phyloP scores from a whole-genome alignment of 768 basidiomycete species.

The Calocera viscosa region DNA sequence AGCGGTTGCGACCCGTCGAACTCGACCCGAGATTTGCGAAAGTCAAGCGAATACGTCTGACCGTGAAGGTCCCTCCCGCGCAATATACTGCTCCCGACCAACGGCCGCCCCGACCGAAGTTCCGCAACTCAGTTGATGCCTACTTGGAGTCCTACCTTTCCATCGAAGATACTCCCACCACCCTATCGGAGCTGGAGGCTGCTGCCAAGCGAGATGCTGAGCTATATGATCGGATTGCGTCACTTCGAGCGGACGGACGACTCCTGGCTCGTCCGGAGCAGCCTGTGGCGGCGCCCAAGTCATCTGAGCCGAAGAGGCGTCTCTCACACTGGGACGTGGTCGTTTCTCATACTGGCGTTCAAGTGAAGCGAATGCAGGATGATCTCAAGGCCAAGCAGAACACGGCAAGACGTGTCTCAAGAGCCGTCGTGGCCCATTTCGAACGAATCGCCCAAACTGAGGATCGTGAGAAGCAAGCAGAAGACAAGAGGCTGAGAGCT shows the following conservation, averaged over 20 bases:
- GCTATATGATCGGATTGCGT: slow-evolving; percentile 34
- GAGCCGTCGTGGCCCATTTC: slow-evolving; percentile 61
- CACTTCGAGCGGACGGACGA: slow-evolving; percentile 38
- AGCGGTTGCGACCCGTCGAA: slow-evolving; percentile 21
- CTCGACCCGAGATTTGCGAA: neutral
- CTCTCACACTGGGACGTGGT: slow-evolving; percentile 28
- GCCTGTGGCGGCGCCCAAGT: slow-evolving; percentile 10
- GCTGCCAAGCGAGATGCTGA: slow-evolving; percentile 35
- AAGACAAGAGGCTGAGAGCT: slow-evolving; percentile 52
- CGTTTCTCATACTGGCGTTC: slow-evolving; percentile 27
- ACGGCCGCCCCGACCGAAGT: slow-evolving; percentile 40
- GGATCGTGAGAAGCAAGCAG: slow-evolving; percentile 43
- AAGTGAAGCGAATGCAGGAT: slow-evolving; percentile 25
- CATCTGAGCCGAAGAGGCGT: slow-evolving; percentile 18
- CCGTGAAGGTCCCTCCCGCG: slow-evolving; percentile 47
- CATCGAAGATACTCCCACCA: slow-evolving; percentile 38
- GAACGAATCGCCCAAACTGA: slow-evolving; percentile 51
- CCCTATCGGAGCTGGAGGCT: slow-evolving; percentile 32
- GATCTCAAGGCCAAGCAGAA: slow-evolving; percentile 30
- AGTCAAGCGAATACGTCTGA: slow-evolving; percentile 57
- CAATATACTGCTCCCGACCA: slow-evolving; percentile 56
- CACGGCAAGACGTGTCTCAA: slow-evolving; percentile 43
- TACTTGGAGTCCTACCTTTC: slow-evolving; percentile 53
- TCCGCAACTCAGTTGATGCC: slow-evolving; percentile 41
- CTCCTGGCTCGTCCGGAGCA: slow-evolving; percentile 32